These are phyloP conservation scores for Pythium periplocum DNA, from an alignment of 352 stramenopile genomes.

Conservation along the genomic window DNA sequence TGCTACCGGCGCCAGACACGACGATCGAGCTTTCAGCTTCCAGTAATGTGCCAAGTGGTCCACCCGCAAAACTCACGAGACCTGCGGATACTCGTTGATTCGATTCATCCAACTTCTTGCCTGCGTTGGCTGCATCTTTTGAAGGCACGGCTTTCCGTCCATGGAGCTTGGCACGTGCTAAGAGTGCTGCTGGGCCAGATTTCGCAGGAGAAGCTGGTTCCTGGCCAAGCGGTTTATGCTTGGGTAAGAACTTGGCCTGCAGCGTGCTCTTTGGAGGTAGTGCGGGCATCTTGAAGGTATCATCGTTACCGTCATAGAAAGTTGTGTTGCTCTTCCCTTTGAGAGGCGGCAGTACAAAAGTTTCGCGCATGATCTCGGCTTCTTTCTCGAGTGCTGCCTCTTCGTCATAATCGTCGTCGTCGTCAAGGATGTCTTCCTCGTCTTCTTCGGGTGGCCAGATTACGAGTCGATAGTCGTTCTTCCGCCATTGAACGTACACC, in stretches of 20 bases:
- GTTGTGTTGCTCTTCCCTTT: conserved; percentile 52
- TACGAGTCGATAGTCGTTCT: conserved; percentile 82
- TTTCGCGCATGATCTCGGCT: conserved; percentile 64
- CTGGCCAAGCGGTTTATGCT: conserved; percentile 7
- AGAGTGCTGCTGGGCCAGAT: no score
- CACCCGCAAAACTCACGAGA: no score
- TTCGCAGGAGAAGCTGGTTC: no score
- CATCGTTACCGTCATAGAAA: conserved; percentile 47
- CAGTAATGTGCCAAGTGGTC: no score
- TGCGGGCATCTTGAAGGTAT: conserved; percentile 79
- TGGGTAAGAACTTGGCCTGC: conserved; percentile 20
- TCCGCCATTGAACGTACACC: conserved; percentile 70
- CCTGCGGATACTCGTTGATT: no score
- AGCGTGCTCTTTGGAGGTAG: conserved; percentile 46
- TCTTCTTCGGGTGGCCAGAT: conserved; percentile 78
- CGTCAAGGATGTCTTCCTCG: conserved; percentile 72
- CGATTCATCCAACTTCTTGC: no score
- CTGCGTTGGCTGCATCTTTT: no score
- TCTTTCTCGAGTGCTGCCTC: conserved; percentile 71
- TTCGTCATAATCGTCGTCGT: conserved; percentile 47
- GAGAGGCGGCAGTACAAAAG: conserved; percentile 73
- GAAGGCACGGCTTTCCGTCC: no score
- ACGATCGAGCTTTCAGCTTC: no score
- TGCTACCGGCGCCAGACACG: not conserved
- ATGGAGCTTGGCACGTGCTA: no score